These are phyloP conservation scores for Bacidia rubella DNA, from an alignment of 495 filamentous ascomycete genomes.

Conservation along the genomic window DNA sequence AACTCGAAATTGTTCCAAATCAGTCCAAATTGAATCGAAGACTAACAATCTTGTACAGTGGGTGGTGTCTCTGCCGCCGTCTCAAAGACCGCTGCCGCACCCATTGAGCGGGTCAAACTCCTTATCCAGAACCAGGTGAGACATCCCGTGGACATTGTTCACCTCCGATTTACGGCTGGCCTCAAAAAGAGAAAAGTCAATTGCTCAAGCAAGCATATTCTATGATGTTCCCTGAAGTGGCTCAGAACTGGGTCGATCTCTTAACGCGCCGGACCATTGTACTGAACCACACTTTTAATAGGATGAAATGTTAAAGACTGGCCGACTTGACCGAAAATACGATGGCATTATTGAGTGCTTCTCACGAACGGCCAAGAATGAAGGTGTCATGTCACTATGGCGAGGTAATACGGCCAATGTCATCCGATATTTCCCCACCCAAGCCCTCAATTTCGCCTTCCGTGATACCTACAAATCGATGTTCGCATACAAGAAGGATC, in stretches of 20 bases:
- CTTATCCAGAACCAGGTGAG: constrained; percentile 99
- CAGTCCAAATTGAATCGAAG: constrained; percentile 16
- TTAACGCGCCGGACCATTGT: constrained; percentile 15
- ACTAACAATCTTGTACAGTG: constrained; percentile 44
- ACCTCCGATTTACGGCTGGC: neutral
- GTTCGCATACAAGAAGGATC: constrained; percentile 99
- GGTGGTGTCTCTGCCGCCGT: constrained; percentile 99
- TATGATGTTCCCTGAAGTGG: too few species aligned
- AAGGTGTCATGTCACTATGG: constrained; percentile 80
- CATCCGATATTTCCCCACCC: constrained; percentile 99
- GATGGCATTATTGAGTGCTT: constrained; percentile 91
- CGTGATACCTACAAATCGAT: constrained; percentile 99
- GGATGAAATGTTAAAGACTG: constrained; percentile 99
- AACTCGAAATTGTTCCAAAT: neutral
- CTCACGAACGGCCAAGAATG: constrained; percentile 66
- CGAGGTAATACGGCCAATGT: constrained; percentile 99
- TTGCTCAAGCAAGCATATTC: neutral
- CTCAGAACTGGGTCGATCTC: too few species aligned
- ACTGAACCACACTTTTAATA: constrained; percentile 22
- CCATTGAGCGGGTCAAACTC: constrained; percentile 99
- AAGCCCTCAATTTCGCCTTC: constrained; percentile 99
- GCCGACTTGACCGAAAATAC: constrained; percentile 97
- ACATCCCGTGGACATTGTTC: neutral
- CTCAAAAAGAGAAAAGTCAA: neutral
- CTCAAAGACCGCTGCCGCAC: constrained; percentile 99